Evolutionary conservation across 768 basidiomycete genomes (phyloP), one percentile per base, ranked within the genome.

Genomic region (Paxillus ammoniavirescens): DNA sequence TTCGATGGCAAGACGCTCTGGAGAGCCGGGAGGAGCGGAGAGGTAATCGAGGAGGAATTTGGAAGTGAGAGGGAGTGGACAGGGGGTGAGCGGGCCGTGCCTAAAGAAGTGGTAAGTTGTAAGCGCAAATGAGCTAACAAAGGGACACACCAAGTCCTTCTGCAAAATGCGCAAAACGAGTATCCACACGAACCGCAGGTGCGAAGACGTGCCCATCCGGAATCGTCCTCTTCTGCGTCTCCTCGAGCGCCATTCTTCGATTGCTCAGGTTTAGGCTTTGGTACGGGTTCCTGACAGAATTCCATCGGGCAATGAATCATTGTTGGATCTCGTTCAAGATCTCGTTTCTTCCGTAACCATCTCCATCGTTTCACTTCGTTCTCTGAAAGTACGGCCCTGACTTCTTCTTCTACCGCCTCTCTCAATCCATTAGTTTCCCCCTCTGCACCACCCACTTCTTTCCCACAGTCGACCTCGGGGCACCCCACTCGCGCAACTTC

Each of bases 141-240:
- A 45, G 6, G 21, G 5, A 31, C 33, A 46, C 2, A 18, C 90
- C 93, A 96, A 46, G 89, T 87, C 42, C 84, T 80, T 57, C 79
- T 81, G 66, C 93, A 97, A 60, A 88, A 87, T 3, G 83, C 80
- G 69, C 93, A 95, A 65, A 95, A 95, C 0, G 86, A 85, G 70
- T 82, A 94, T 4, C 73, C 73, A 65, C 93, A 96, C 31, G 70
- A 67, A 4, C 79, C 70, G 61, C 93, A 95, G 36, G 79, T 80
- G 48, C 93, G 80, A 44, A 93, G 77, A 49, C 84, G 75, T 28
- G 81, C 84, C 84, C 87, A 93, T 13, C 82, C 79, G 1, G 83
- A 79, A 36, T 82, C 83, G n/a, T 82, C 77, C 2, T 61, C 54
- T 31, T 80, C 76, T 1, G 68, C 66, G 37, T 68, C 73, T 31